Percentiles rank a stretch among this genome's conserved stretches.
Evolutionary conservation across 2,329 filamentous ascomycete species (phyloP).

Genomic region (Colletotrichum cereale): DNA sequence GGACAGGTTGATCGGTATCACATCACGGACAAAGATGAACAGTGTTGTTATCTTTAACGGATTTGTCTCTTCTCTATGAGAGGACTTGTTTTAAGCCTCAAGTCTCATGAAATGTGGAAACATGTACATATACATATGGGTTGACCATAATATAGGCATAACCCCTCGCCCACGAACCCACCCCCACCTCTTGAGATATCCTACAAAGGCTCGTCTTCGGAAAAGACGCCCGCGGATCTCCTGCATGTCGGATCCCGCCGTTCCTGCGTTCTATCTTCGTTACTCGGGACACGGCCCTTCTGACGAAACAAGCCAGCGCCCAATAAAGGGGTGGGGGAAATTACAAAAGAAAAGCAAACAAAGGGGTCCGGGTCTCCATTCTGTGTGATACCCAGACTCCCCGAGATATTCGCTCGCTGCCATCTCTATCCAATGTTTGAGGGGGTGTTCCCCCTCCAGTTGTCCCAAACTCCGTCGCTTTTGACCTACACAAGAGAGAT

Average conservation of each 20-base stretch:
- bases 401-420: not conserved
- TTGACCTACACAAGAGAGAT: not conserved
- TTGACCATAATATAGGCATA: no score
- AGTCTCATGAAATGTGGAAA: not conserved
- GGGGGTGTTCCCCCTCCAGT: not conserved
- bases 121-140: not conserved
- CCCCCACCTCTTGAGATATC: not conserved
- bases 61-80: not conserved
- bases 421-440: not conserved
- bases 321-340: not conserved
- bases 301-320: not conserved
- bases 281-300: not conserved
- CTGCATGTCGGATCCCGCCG: not conserved
- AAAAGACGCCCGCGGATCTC: not conserved
- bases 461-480: conserved; percentile 30
- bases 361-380: not conserved
- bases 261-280: not conserved
- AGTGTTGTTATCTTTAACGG: not conserved
- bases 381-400: conserved; percentile 12
- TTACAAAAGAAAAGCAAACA: not conserved
- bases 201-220: no score
- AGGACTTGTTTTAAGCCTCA: not conserved
- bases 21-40: no score
- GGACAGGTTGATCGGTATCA: no score
- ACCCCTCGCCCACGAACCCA: no score